Base-by-base conservation (phyloP, 805 yeast genomes). In the Metschnikowia gelsemii region DNA sequence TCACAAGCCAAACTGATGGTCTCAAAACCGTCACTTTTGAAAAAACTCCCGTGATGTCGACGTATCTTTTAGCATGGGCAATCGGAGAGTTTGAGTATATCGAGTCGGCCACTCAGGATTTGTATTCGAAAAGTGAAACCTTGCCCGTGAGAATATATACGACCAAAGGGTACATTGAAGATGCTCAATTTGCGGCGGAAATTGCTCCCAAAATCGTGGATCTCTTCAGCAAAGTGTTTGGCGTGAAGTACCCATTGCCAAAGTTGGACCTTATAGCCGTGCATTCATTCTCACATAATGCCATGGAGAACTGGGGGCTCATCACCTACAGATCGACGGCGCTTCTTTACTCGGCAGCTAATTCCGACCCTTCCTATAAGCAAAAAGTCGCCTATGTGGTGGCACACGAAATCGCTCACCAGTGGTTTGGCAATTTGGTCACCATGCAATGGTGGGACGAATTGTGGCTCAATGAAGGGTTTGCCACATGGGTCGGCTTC, bases 401-500 rank as follows among this genome's bases (percentile, higher is more conserved):
- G 21, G 82, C 84, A 45, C 96, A 87, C 64, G 96, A 87, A 64
- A 70, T 87, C 43, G 95, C 95, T 8, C 96, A 87, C 63, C 93
- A 87, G 59, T 87, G 95, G 95, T 87, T 87, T 56, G 95, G 96
- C 42, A 83, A 87, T 62, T 74, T 84, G 53, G 91, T 86, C 46
- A 87, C 95, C 34, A 87, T 87, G 95, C 80, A 84, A 55, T 87
- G 95, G 93, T 87, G 96, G 96, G 87, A 87, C 54, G 93, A 85
- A 55, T 72, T 87, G 51, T 87, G 95, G 95, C 76, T 87, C 47
- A 87, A 87, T 58, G 95, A 87, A 65, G 93, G 95, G 11, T 87
- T 87, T 65, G 96, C 95, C 13, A 87, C 96, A 20, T 87, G 87
- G 82, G 84, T 84, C 58, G 86, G 88, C 3, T 83, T 76, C 73